phyloP scores from a whole-genome alignment of 805 yeast genomes.

The Teunomyces aglyptinius region DNA sequence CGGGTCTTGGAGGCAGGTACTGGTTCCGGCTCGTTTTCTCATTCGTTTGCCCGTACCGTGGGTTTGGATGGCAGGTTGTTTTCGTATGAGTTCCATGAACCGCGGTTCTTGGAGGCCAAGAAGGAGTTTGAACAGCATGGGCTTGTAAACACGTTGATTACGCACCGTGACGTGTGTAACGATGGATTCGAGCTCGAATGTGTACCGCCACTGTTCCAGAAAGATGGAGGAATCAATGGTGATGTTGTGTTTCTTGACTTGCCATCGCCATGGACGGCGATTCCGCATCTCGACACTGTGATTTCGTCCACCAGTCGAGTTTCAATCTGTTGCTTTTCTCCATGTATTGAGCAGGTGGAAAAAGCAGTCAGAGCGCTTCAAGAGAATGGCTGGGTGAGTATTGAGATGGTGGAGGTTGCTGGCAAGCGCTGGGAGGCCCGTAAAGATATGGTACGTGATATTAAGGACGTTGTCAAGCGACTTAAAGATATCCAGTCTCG shows the following conservation, averaged over 20 bases:
- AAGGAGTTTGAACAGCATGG: conserved; percentile 75
- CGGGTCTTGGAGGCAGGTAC: conserved; percentile 96
- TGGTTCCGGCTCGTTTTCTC: conserved; percentile 95
- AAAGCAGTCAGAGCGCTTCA: conserved; percentile 77
- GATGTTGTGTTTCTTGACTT: conserved; percentile 83
- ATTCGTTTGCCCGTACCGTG: conserved; percentile 82
- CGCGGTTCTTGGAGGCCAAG: conserved; percentile 75
- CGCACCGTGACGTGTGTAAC: conserved; percentile 90
- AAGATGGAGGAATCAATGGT: conserved; percentile 44
- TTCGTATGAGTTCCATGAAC: conserved; percentile 90
- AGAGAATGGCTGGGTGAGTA: conserved; percentile 73
- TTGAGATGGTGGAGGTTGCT: conserved; percentile 90
- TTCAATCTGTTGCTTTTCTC: conserved; percentile 91
- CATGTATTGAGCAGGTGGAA: conserved; percentile 96
- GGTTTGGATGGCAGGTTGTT: conserved; percentile 60
- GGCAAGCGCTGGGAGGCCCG: conserved; percentile 87
- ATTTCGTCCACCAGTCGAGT: conserved; percentile 53
- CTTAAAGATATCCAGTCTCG: conserved; percentile 76
- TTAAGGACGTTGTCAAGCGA: conserved; percentile 75
- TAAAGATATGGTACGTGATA: conserved; percentile 77
- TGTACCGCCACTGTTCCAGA: conserved; percentile 24
- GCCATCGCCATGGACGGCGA: conserved; percentile 97
- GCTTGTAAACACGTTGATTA: conserved; percentile 58
- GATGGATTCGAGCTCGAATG: conserved; percentile 67
- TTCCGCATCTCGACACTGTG: conserved; percentile 66